Percentiles rank a stretch among this genome's conserved stretches.
phyloP scores from a whole-genome alignment of 2,329 filamentous ascomycete species.

The Tolypocladium capitatum region DNA sequence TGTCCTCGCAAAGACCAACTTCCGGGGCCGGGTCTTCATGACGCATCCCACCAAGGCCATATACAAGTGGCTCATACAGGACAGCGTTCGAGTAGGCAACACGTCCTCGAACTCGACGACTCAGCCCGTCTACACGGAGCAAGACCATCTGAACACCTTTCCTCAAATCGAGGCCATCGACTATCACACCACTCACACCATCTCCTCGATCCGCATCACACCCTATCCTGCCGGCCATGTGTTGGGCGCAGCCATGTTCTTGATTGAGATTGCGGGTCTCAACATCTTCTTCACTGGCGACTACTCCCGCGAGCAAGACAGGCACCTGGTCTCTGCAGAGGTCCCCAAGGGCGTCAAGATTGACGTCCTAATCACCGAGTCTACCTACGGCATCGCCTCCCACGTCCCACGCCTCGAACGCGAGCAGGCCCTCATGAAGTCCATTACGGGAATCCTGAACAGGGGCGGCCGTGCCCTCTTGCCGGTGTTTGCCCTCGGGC shows the following conservation, averaged over 20 bases:
- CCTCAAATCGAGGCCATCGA: conserved; percentile 94
- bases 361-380: conserved; percentile 94
- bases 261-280: conserved; percentile 91
- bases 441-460: conserved; percentile 81
- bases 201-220: conserved; percentile 91
- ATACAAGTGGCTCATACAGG: conserved; percentile 98
- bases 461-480: conserved; percentile 85
- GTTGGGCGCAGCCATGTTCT: conserved; percentile 95
- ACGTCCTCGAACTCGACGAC: conserved; percentile 49
- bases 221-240: conserved; percentile 96
- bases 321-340: conserved; percentile 86
- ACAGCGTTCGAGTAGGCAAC: conserved; percentile 81
- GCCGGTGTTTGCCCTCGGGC: conserved; percentile 87
- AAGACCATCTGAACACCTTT: conserved; percentile 88
- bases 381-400: conserved; percentile 90
- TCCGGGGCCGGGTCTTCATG: conserved; percentile 95
- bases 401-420: conserved; percentile 83
- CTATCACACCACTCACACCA: conserved; percentile 95
- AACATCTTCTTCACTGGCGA: conserved; percentile 97
- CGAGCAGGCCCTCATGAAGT: conserved; percentile 89
- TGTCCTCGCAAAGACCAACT: conserved; percentile 95
- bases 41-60: conserved; percentile 98
- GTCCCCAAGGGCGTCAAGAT: conserved; percentile 83
- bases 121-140: conserved; percentile 83
- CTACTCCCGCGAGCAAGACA: conserved; percentile 89